These are phyloP conservation scores for Fusarium protoensiforme DNA, from an alignment of 2,329 filamentous ascomycete genomes.

Conservation along the genomic window DNA sequence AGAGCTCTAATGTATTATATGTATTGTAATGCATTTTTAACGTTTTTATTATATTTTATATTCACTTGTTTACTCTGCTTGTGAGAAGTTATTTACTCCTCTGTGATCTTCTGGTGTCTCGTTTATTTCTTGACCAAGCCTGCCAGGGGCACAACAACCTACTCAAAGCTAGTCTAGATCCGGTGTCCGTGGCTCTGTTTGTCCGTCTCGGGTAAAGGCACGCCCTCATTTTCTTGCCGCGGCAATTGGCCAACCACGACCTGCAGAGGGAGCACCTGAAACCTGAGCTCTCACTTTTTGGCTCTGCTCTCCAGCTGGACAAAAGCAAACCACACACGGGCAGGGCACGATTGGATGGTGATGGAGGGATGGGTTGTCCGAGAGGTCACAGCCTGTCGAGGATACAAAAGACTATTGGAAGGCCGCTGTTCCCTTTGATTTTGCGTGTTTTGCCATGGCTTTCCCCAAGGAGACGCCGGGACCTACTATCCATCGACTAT, in stretches of 20 bases:
- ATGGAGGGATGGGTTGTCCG: background rate
- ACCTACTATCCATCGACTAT: slow-evolving; percentile 27
- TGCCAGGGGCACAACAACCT: no score
- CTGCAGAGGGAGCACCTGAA: slow-evolving; percentile 25
- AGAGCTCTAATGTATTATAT: no score
- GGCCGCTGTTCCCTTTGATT: background rate
- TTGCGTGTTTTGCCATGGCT: slow-evolving; percentile 20
- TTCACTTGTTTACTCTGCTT: no score
- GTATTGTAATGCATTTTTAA: no score
- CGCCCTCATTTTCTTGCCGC: slow-evolving; percentile 16
- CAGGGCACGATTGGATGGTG: slow-evolving; percentile 10
- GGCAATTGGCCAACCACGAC: slow-evolving; percentile 18
- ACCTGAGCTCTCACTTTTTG: slow-evolving; percentile 6
- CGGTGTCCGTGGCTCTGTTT: slow-evolving; percentile 10
- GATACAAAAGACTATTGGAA: slow-evolving; percentile 13
- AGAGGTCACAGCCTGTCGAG: background rate
- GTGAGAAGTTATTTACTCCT: no score
- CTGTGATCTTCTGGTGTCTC: no score
- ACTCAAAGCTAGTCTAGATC: slow-evolving; percentile 17
- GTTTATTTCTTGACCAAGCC: no score
- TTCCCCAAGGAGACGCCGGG: slow-evolving; percentile 19
- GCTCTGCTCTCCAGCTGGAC: background rate
- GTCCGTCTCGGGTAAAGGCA: slow-evolving; percentile 19
- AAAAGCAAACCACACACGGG: slow-evolving; percentile 1
- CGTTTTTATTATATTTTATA: no score